These are phyloP conservation scores for Aspergillus carlsbadensis DNA, from an alignment of 495 filamentous ascomycete species.

Conservation along the genomic window DNA sequence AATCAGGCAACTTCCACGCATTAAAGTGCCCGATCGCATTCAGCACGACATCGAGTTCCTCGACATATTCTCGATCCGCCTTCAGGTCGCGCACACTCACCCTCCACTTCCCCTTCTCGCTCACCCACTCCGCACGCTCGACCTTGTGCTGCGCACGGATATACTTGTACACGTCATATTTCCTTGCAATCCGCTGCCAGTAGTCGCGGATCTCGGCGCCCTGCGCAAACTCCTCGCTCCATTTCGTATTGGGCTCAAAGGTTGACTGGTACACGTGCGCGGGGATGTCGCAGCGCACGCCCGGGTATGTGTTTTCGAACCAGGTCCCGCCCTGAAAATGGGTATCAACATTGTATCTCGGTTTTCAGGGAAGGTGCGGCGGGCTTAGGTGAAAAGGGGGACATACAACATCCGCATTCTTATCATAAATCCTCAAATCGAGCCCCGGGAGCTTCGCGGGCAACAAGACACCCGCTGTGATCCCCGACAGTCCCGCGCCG, in stretches of 20 bases:
- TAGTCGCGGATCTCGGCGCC: slow-evolving; percentile 66
- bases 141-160: slow-evolving; percentile 51
- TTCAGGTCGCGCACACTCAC: slow-evolving; percentile 40
- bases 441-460: slow-evolving; percentile 51
- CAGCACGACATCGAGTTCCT: slow-evolving; percentile 58
- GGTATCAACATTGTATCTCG: no score
- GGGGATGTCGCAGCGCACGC: slow-evolving; percentile 64
- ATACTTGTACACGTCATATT: slow-evolving; percentile 61
- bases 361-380: background rate
- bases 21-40: slow-evolving; percentile 60
- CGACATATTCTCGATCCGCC: slow-evolving; percentile 41
- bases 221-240: slow-evolving; percentile 64
- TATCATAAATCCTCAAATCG: slow-evolving; percentile 54
- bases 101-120: slow-evolving; percentile 50
- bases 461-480: slow-evolving; percentile 49
- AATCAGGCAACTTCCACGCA: slow-evolving; percentile 52
- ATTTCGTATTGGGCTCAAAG: slow-evolving; percentile 64
- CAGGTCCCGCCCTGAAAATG: slow-evolving; percentile 9
- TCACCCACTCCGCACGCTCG: slow-evolving; percentile 53
- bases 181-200: slow-evolving; percentile 57
- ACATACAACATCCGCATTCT: slow-evolving; percentile 54
- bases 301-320: slow-evolving; percentile 60
- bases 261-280: slow-evolving; percentile 68
- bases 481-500: slow-evolving; percentile 52
- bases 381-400: background rate